Evolutionary conservation across 2,329 filamentous ascomycete species (phyloP), one percentile per base, ranked within the genome.

Genomic region (Paecilomyces formosus): DNA sequence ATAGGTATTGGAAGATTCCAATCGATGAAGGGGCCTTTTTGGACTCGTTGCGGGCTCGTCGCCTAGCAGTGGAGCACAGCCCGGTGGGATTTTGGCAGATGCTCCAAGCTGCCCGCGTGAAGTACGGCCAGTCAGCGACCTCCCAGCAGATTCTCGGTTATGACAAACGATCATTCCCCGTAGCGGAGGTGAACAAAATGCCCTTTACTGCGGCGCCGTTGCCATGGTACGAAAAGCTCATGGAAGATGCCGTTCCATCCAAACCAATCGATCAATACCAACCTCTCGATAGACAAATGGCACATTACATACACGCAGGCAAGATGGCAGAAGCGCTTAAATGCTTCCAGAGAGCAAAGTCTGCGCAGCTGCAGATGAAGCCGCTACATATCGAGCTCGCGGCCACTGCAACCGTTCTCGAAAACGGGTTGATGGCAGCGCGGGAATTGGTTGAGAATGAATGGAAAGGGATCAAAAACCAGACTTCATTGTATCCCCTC

Each of bases 21-120:
- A 55, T 76, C 13, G 60, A 71, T 30, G 63, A 72, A 18, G 59
- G 66, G 5, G 60, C 68, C 21, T 69, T 75, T 33, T 28, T 70
- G 33, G 66, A 70, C 11, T 65, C 72, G n/a, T 31, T 76, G n/a
- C 70, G 68, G 18, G 58, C 58, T n/a, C 71, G 72, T 21, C 71
- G 68, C 12, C 60, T 70, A n/a, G 65, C 71, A 53, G 68, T 72
- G 57, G 69, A 74, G 59, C 63, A 68, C 15, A 66, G 67, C 6
- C 72, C 73, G 1, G 67, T 70, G 15, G 73, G 75, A 4, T 66
- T 75, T 54, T 76, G 74, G 74, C 68, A 73, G 51, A 73, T 76
- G 72, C 65, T 75, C 22, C 72, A 74, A 54, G 70, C 73, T 8
- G 72, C 74, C 9, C 70, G 72, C 53, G 61, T 67, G 15, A 68